phyloP scores from a whole-genome alignment of 2,329 filamentous ascomycete genomes.

The Tolypocladium amazonense region DNA sequence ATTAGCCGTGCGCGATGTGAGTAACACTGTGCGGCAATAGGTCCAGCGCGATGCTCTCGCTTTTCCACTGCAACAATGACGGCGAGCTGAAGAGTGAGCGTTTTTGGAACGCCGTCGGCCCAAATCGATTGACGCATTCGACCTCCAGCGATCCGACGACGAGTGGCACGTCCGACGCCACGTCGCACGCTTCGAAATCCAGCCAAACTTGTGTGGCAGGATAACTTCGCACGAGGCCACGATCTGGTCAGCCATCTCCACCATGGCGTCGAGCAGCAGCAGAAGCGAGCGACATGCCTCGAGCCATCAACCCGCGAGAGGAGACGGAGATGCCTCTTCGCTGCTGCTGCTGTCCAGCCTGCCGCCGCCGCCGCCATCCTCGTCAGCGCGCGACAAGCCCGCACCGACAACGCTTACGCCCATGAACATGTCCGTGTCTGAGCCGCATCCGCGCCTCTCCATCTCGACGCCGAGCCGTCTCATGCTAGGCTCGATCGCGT shows the following conservation, averaged over 20 bases:
- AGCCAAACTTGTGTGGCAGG: neutral
- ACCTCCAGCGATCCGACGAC: neutral
- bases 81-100: neutral
- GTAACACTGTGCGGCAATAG: neutral
- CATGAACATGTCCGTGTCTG: conserved; percentile 1
- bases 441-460: conserved; percentile 38
- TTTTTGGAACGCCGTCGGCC: neutral
- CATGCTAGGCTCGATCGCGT: conserved; percentile 49
- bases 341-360: neutral
- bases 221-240: neutral
- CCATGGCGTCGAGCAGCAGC: neutral
- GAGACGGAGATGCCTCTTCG: neutral
- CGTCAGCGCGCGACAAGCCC: neutral
- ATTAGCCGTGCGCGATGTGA: neutral
- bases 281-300: neutral
- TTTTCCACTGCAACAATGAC: neutral
- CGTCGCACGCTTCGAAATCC: neutral
- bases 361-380: neutral
- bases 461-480: conserved; percentile 57
- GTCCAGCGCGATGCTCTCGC: neutral
- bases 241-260: neutral
- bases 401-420: neutral
- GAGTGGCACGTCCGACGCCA: neutral
- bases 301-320: neutral
- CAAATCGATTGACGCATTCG: neutral